Base-by-base conservation (phyloP, 768 basidiomycete genomes). In the Termitomyces sp. region DNA sequence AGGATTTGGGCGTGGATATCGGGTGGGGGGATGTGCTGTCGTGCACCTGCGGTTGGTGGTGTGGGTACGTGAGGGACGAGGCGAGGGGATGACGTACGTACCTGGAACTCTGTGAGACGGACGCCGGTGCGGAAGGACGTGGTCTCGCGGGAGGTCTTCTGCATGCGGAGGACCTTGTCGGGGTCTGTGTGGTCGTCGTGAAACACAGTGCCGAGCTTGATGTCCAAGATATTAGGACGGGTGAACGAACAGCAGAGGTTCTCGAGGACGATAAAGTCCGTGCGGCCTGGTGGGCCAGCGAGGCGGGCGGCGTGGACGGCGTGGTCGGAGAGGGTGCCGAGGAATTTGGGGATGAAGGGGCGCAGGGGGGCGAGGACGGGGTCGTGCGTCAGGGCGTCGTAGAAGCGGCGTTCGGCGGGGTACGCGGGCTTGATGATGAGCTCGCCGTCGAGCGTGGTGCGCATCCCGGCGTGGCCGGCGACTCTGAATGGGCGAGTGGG, bases 141-240 rank as follows among this genome's bases (percentile, higher is more conserved):
- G 0, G 91, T 87, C 18, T 80, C 73, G 23, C 73, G 76, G 0
- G 93, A 92, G 1, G 80, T 78, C 65, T 82, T 80, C 59, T 81
- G 74, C 94, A 95, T 95, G 32, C 91, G 82, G 41, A 74, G 80
- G 59, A 82, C 79, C 75, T 98, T 98, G 55, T 89, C 91, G 2
- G 81, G 77, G 0, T 79, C 70, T 4, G 88, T 80, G 8, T 67
- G 67, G 18, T 87, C 81, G 55, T 91, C 93, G 63, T 90, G 89
- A n/a, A 98, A 79, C 1, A 88, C 77, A 0, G 89, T 95, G 1
- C 96, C 96, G 20, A 98, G 87, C 71, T 98, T 98, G 70, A 93
- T 78, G 69, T 98, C 96, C 28, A 98, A 75, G 58, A 95, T 82
- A 64, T 90, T 93, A 2, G 95, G 95, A 67, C 86, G 87, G 46